These are phyloP conservation scores for Didymella pinodella DNA, from an alignment of 2,329 filamentous ascomycete species.

Conservation along the genomic window DNA sequence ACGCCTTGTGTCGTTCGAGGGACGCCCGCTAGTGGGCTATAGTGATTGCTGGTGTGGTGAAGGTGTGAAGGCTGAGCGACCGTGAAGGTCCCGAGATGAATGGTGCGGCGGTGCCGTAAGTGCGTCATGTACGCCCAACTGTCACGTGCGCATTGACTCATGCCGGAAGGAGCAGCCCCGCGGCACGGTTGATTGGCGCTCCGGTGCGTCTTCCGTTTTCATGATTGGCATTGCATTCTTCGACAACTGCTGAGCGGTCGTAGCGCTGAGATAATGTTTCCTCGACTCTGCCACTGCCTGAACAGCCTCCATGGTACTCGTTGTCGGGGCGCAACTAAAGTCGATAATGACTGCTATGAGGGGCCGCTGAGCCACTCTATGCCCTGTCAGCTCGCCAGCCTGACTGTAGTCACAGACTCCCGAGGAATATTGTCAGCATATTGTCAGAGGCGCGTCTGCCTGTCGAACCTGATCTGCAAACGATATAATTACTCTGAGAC, in stretches of 20 bases:
- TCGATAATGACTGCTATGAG: too few relatives aligned
- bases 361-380: too few relatives aligned
- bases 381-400: too few relatives aligned
- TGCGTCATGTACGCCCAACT: slow-evolving; percentile 23
- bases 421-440: too few relatives aligned
- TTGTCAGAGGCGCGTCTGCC: too few relatives aligned
- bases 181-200: slow-evolving; percentile 8
- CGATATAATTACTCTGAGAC: too few relatives aligned
- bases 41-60: slow-evolving; percentile 21
- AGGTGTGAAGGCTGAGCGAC: slow-evolving; percentile 4
- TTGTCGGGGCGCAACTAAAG: too few relatives aligned
- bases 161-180: slow-evolving; percentile 14
- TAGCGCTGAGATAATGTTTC: background rate
- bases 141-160: slow-evolving; percentile 24
- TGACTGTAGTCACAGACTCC: too few relatives aligned
- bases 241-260: background rate
- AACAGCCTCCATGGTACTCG: background rate
- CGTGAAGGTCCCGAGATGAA: slow-evolving; percentile 6
- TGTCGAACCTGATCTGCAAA: too few relatives aligned
- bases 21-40: slow-evolving; percentile 19
- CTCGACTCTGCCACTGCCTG: background rate
- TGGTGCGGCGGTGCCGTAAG: slow-evolving; percentile 7
- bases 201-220: slow-evolving; percentile 12
- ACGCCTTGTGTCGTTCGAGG: slow-evolving; percentile 14
- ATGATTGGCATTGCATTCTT: background rate